These are phyloP conservation scores for Hordeum marinum DNA, from an alignment of 176 grass and related monocot species.

Conservation along the genomic window DNA sequence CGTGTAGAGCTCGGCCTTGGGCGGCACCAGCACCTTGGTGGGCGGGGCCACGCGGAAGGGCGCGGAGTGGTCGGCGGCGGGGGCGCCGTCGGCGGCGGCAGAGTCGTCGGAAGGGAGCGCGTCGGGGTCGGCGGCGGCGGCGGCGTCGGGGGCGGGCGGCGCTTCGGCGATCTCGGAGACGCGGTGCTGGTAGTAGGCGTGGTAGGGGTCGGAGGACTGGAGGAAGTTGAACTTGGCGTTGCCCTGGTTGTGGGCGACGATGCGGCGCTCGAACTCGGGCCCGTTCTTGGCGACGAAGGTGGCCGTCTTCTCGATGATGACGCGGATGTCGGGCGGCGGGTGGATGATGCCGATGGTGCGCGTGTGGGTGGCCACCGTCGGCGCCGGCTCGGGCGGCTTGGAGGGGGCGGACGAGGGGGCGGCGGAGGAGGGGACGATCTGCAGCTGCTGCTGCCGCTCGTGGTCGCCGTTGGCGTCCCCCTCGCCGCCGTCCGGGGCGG, in stretches of 20 bases:
- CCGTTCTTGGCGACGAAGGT: constrained; percentile 92
- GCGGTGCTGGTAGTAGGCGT: constrained; percentile 84
- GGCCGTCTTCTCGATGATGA: constrained; percentile 90
- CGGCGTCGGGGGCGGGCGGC: constrained; percentile 19
- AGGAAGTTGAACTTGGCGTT: constrained; percentile 97
- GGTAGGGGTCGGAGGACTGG: constrained; percentile 75
- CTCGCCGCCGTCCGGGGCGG: constrained; percentile 26
- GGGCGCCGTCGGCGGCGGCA: constrained; percentile 28
- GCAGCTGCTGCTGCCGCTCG: background rate
- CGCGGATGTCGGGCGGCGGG: constrained; percentile 78
- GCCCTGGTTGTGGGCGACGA: constrained; percentile 59
- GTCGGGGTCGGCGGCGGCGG: constrained; percentile 8
- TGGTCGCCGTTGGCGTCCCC: background rate
- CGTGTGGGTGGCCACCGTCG: constrained; percentile 78
- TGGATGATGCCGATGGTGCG: constrained; percentile 80
- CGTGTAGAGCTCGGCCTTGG: constrained; percentile 77
- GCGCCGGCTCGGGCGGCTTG: constrained; percentile 6
- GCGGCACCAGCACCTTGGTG: constrained; percentile 72
- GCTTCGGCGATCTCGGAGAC: constrained; percentile 46
- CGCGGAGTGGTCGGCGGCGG: constrained; percentile 33
- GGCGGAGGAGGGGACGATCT: constrained; percentile 5
- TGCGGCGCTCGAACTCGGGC: constrained; percentile 70
- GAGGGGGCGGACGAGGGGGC: background rate
- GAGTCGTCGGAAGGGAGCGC: constrained; percentile 12
- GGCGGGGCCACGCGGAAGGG: constrained; percentile 54